A percentile compares a stretch with the other conserved stretches of the same genome.
phyloP scores from a whole-genome alignment of 208 protist species.

The Blechomonas ayalai region DNA sequence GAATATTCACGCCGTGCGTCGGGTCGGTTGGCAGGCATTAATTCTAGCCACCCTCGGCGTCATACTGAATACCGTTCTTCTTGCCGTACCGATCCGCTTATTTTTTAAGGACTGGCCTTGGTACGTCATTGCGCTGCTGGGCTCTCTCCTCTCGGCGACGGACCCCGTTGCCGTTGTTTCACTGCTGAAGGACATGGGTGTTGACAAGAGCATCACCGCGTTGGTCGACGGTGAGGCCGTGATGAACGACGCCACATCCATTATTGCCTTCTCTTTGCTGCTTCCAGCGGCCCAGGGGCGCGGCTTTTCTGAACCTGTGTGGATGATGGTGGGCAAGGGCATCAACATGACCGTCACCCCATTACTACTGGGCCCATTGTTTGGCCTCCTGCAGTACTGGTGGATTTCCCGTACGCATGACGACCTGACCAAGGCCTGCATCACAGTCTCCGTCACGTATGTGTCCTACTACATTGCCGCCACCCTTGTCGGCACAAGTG shows the following conservation, averaged over 20 bases:
- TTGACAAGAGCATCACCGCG: conserved; percentile 65
- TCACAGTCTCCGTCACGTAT: conserved; percentile 80
- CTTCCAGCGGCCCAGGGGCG: conserved; percentile 48
- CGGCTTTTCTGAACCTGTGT: conserved; percentile 15
- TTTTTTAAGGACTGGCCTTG: conserved; percentile 57
- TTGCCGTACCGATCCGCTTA: conserved; percentile 33
- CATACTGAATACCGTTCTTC: conserved; percentile 59
- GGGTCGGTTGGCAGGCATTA: conserved; percentile 54
- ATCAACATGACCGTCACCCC: conserved; percentile 44
- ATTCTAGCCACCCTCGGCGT: conserved; percentile 76
- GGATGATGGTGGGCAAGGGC: conserved; percentile 32
- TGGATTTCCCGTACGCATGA: conserved; percentile 47
- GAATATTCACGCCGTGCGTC: conserved; percentile 64
- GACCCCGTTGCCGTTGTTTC: conserved; percentile 89
- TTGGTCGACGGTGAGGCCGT: conserved; percentile 85
- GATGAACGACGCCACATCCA: conserved; percentile 89
- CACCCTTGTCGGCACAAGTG: conserved; percentile 59
- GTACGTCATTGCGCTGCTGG: conserved; percentile 62
- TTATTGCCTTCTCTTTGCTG: conserved; percentile 76
- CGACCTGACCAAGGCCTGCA: conserved; percentile 52
- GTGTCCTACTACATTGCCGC: conserved; percentile 78
- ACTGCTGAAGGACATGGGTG: conserved; percentile 75
- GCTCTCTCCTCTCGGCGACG: conserved; percentile 79
- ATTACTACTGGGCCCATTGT: conserved; percentile 48
- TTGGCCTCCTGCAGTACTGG: conserved; percentile 61